Evolutionary conservation across 306 rosid genomes (phyloP), one percentile per base, ranked within the genome.

Genomic region (Ziziphus jujuba): DNA sequence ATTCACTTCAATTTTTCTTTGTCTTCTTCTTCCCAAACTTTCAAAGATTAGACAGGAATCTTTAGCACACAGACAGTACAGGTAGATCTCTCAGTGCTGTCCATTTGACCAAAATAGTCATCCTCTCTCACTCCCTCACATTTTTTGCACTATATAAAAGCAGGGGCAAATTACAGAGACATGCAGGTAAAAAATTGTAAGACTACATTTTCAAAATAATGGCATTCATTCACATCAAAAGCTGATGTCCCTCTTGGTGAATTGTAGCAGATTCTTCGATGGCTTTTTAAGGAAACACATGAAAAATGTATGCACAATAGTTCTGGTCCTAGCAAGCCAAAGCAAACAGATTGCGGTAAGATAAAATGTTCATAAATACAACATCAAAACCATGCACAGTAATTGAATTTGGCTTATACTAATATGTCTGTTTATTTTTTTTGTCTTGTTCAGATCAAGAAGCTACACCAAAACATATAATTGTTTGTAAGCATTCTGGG

Each of bases 21-120:
- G 96, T 89, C 97, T 82, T 86, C 87, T 72, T 78, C 82, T 75
- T 54, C 61, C 16, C 77, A 60, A 75, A 69, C 72, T 56, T 76
- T 72, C 81, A 75, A 24, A 70, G 54, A 69, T 77, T 40, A 84
- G 81, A 81, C 83, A 82, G 86, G 96, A 92, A 90, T 92, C 96
- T 84, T 80, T 22, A 44, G 75, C 80, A 59, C 65, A 75, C 75
- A 77, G 89, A 84, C 93, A 81, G 69, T 67, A 70, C 81, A 84
- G 82, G 75, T 70, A 81, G 89, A 89, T 87, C 84, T 82, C 72
- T 79, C 50, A 62, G 67, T 36, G 72, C 80, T 68, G 69, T 72
- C 79, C 86, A 74, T 82, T 79, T 81, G 93, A 79, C 80, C 80
- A 73, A 61, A 63, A 63, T 24, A 73, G 70, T 77, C 63, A 59